Evolutionary conservation across 1,139 yeast genomes (phyloP).

Genomic region (Suhomyces maxii): DNA sequence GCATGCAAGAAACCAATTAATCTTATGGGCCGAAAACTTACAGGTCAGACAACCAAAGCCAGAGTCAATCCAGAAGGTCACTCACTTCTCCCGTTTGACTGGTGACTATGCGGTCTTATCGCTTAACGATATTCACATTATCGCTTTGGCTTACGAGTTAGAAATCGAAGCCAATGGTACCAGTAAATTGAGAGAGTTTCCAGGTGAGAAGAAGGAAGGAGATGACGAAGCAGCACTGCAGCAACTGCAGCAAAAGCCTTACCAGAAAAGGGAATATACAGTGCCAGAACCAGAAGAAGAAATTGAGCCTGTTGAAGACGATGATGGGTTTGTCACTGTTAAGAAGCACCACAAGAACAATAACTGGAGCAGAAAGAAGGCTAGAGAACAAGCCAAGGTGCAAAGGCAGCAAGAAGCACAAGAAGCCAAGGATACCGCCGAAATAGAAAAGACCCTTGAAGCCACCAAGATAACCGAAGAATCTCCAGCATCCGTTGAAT

Average conservation of each 20-base stretch:
- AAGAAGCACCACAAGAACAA: conserved; percentile 9
- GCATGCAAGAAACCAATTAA: conserved; percentile 72
- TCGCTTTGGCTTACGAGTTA: conserved; percentile 87
- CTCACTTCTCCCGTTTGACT: conserved; percentile 77
- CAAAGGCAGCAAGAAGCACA: conserved; percentile 8
- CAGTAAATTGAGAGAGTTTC: conserved; percentile 65
- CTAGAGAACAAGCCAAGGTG: conserved; percentile 4
- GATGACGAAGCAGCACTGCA: conserved; percentile 1
- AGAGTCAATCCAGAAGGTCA: conserved; percentile 62
- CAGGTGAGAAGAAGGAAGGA: conserved; percentile 55
- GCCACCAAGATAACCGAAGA: no score
- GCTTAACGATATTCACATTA: conserved; percentile 85
- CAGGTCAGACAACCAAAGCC: conserved; percentile 74
- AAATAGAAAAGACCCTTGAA: background rate
- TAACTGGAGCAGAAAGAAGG: conserved; percentile 14
- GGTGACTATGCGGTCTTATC: conserved; percentile 91
- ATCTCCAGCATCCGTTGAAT: background rate
- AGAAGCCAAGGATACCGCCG: background rate
- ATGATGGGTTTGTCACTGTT: conserved; percentile 8
- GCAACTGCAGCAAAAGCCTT: conserved; percentile 7
- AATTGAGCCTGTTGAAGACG: conserved; percentile 11
- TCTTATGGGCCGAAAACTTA: conserved; percentile 70
- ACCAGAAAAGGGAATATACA: conserved; percentile 10
- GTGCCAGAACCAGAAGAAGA: conserved; percentile 11
- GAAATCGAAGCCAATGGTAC: conserved; percentile 71